phyloP scores from a whole-genome alignment of 179 eudicot genomes.

The Amaranthus tricolor region DNA sequence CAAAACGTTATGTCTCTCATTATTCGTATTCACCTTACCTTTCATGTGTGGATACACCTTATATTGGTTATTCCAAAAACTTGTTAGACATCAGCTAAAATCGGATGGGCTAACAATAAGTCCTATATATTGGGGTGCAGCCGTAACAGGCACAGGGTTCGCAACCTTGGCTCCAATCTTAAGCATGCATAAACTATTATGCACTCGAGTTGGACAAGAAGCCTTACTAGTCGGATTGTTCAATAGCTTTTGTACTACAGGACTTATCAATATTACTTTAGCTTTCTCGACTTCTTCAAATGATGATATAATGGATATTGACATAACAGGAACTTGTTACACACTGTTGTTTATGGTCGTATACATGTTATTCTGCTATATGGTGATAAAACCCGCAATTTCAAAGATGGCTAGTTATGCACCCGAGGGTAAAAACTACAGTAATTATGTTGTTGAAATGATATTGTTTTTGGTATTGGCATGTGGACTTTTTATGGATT shows the following conservation, averaged over 20 bases:
- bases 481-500: slow-evolving; percentile 40
- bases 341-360: slow-evolving; percentile 13
- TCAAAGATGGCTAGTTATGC: slow-evolving; percentile 17
- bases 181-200: slow-evolving; percentile 41
- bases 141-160: slow-evolving; percentile 36
- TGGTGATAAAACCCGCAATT: slow-evolving; percentile 30
- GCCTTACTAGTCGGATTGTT: slow-evolving; percentile 33
- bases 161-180: slow-evolving; percentile 39
- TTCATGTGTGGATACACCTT: slow-evolving; percentile 26
- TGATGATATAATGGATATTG: neutral
- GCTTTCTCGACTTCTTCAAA: slow-evolving; percentile 12
- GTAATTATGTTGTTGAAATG: slow-evolving; percentile 26
- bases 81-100: too few relatives aligned
- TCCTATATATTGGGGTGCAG: slow-evolving; percentile 38
- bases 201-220: slow-evolving; percentile 41
- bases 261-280: slow-evolving; percentile 17
- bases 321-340: neutral
- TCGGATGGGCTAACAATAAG: neutral
- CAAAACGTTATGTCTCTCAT: slow-evolving; percentile 27
- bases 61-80: neutral
- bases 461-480: slow-evolving; percentile 35
- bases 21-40: slow-evolving; percentile 24
- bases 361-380: slow-evolving; percentile 18
- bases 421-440: slow-evolving; percentile 39
- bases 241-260: slow-evolving; percentile 35